Evolutionary conservation across 192 early-diverging fungal genomes (phyloP).

Genomic region (Pilobolus umbonatus): DNA sequence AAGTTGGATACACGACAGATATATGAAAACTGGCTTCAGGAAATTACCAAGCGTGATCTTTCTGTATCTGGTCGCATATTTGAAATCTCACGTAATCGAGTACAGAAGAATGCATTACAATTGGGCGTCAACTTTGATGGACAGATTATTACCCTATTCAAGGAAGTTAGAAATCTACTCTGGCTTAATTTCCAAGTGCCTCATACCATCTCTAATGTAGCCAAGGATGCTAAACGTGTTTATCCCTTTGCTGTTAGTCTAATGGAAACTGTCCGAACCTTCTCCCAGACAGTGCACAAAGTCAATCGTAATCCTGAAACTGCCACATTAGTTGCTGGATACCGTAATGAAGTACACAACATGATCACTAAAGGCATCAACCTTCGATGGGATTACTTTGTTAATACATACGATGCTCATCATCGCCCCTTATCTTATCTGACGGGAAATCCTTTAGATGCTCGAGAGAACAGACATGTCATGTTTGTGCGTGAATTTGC

Average conservation of each 20-base stretch:
- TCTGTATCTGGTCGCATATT: constrained; percentile 87
- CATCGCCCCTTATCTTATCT: constrained; percentile 36
- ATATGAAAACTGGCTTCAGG: constrained; percentile 88
- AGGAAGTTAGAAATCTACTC: constrained; percentile 96
- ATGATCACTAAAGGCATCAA: constrained; percentile 76
- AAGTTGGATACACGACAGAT: constrained; percentile 91
- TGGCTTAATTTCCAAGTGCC: constrained; percentile 95
- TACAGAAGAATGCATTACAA: constrained; percentile 64
- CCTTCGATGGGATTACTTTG: constrained; percentile 94
- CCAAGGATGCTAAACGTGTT: constrained; percentile 93
- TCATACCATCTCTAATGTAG: constrained; percentile 81
- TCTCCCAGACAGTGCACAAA: constrained; percentile 77
- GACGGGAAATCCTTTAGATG: constrained; percentile 46
- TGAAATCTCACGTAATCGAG: constrained; percentile 77
- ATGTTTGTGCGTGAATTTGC: constrained; percentile 96
- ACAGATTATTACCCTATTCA: constrained; percentile 94
- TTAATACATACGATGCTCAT: constrained; percentile 60
- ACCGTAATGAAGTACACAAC: constrained; percentile 88
- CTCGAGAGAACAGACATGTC: constrained; percentile 81
- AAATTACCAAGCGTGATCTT: constrained; percentile 77
- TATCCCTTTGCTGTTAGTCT: constrained; percentile 98
- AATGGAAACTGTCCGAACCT: constrained; percentile 93
- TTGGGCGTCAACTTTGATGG: constrained; percentile 92
- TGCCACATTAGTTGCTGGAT: constrained; percentile 81
- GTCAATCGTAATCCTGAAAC: constrained; percentile 75